phyloP scores from a whole-genome alignment of 1,284 basidiomycete species.

The Irpex sp. region DNA sequence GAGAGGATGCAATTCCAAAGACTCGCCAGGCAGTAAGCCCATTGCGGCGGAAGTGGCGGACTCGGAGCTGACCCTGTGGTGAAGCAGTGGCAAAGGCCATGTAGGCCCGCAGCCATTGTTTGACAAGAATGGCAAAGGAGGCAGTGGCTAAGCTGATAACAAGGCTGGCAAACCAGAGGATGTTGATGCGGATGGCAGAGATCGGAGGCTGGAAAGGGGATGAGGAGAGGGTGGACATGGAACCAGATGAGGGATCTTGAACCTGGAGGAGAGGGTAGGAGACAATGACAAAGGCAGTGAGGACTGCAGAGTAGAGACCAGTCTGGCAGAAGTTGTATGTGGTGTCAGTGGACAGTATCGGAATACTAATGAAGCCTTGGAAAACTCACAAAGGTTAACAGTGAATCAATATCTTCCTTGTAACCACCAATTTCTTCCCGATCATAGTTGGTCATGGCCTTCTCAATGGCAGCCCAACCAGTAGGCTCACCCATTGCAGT shows the following conservation, averaged over 20 bases:
- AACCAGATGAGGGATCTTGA: not conserved
- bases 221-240: not conserved
- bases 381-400: not conserved
- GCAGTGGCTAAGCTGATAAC: constrained; percentile 15
- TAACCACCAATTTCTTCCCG: not conserved
- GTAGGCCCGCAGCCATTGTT: constrained; percentile 15
- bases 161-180: constrained; percentile 13
- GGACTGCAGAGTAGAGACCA: constrained; percentile 15
- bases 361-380: not conserved
- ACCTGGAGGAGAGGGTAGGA: constrained; percentile 6
- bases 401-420: not conserved
- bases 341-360: not conserved
- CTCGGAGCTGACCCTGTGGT: no score
- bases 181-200: constrained; percentile 4
- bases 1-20: not conserved
- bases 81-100: no score
- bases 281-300: constrained; percentile 13
- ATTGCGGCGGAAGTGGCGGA: no score
- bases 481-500: not conserved
- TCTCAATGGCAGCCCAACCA: not conserved
- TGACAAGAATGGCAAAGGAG: constrained; percentile 14
- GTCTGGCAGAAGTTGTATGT: constrained; percentile 4
- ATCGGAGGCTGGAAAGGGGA: not conserved
- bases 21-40: no score
- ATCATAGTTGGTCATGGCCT: not conserved